phyloP scores from a whole-genome alignment of 495 filamentous ascomycete genomes.

The Neurospora pannonica region DNA sequence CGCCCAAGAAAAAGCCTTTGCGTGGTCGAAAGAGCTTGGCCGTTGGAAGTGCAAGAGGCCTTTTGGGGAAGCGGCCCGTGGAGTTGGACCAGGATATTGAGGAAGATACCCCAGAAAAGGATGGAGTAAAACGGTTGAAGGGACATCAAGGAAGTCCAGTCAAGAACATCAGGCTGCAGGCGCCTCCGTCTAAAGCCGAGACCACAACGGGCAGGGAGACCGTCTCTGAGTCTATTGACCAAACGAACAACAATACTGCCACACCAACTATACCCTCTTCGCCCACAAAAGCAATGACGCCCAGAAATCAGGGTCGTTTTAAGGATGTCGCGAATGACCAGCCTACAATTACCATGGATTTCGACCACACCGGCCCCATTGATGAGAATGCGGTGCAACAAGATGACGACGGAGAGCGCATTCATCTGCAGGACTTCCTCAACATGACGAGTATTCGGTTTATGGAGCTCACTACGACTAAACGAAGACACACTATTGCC shows the following conservation, averaged over 20 bases:
- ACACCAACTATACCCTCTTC: constrained; percentile 38
- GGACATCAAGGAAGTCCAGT: constrained; percentile 66
- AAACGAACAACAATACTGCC: constrained; percentile 1
- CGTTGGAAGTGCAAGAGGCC: constrained; percentile 62
- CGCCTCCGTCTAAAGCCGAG: constrained; percentile 55
- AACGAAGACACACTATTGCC: constrained; percentile 74
- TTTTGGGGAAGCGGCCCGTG: constrained; percentile 64
- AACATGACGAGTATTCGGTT: constrained; percentile 94
- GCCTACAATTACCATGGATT: constrained; percentile 35
- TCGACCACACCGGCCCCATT: constrained; percentile 30
- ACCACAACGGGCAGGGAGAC: constrained; percentile 50
- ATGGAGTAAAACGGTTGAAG: constrained; percentile 60
- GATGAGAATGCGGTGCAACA: constrained; percentile 24
- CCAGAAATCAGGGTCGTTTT: constrained; percentile 41
- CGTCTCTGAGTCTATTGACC: constrained; percentile 34
- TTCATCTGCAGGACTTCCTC: constrained; percentile 85
- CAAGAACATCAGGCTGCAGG: constrained; percentile 61
- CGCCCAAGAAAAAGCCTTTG: constrained; percentile 61
- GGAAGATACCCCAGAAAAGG: constrained; percentile 53
- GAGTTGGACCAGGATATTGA: constrained; percentile 54
- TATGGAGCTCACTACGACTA: constrained; percentile 90
- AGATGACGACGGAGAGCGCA: constrained; percentile 49
- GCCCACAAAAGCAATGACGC: constrained; percentile 42
- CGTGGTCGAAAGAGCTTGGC: constrained; percentile 67
- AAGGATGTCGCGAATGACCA: constrained; percentile 34